phyloP scores from a whole-genome alignment of 2,329 filamentous ascomycete genomes.

The Aspergillus texensis region DNA sequence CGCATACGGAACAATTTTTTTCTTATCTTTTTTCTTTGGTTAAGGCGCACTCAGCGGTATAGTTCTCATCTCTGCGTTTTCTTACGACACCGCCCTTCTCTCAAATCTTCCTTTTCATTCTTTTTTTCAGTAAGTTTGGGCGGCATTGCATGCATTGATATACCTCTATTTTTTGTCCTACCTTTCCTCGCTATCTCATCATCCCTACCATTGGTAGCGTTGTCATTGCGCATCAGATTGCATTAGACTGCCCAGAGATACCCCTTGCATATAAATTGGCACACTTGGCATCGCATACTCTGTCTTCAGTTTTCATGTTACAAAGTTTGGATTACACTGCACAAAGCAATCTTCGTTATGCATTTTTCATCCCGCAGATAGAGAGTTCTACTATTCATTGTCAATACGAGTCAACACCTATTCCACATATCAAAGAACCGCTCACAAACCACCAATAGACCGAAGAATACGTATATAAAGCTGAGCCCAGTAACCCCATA shows the following conservation, averaged over 20 bases:
- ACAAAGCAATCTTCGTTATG: not conserved
- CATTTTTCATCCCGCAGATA: not conserved
- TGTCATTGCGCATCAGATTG: slow-evolving; percentile 3
- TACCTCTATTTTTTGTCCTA: not conserved
- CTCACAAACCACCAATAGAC: not conserved
- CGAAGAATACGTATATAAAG: not conserved
- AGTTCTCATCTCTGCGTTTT: not conserved
- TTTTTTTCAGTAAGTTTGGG: not conserved
- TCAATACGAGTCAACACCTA: not conserved
- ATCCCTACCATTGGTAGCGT: not conserved
- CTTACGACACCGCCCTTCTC: not conserved
- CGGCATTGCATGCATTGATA: slow-evolving; percentile 4
- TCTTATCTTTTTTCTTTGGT: not conserved
- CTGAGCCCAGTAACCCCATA: not conserved
- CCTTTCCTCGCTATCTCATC: not conserved
- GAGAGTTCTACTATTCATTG: not conserved
- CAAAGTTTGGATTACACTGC: not conserved
- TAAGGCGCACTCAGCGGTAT: not conserved
- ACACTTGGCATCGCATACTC: not conserved
- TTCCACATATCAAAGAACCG: not conserved
- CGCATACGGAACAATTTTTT: not conserved
- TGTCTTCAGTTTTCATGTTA: not conserved
- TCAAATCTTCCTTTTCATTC: no score
- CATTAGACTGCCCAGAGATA: slow-evolving; percentile 4
- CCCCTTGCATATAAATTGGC: slow-evolving; percentile 3